Base-by-base conservation (phyloP, 2,329 filamentous ascomycete species). In the Aspergillus intermedius region DNA sequence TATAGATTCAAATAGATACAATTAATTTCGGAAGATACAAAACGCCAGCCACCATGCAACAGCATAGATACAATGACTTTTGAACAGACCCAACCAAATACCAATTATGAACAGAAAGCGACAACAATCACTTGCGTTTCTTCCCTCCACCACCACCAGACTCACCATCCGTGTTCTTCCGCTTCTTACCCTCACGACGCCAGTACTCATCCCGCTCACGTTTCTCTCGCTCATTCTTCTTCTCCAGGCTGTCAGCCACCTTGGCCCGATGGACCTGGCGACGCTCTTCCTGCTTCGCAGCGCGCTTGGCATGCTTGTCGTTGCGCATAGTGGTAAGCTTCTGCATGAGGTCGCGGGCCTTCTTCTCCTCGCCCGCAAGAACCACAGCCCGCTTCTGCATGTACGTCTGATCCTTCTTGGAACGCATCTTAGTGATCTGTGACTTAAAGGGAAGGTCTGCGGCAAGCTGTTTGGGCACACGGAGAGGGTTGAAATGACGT, bases 371-470 rank as follows among this genome's bases (percentile, higher is more conserved):
- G 22, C 84, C 84, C 10, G 85, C 78, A 13, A 88, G 72, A 21
- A 95, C 82, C n/a, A 97, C 89, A 12, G 91, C 93, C 8, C 93
- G 87, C 75, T 96, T 96, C 75, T 95, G 89, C 77, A 95, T 78
- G 69, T 98, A 98, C 19, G 91, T 95, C 63, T 84, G 73, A 61
- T 83, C 84, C 67, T 81, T 83, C 74, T 91, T 88, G 52, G 86
- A 83, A 71, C 86, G 86, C 74, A 87, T 91, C 65, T 83, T 76
- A 19, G 86, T 80, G 62, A 95, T 91, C 68, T 98, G 93, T 10
- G 87, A 91, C 67, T 91, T 91, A 81, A 87, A 98, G 4, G 93
- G 93, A 8, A 98, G 80, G 5, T 88, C 82, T 12, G 89, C 85
- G 45, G 90, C 89, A 32, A 77, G 64, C 52, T 74, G 67, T 32